Conservation (phyloP, 768 basidiomycete species). For the Boletus bicolor region DNA sequence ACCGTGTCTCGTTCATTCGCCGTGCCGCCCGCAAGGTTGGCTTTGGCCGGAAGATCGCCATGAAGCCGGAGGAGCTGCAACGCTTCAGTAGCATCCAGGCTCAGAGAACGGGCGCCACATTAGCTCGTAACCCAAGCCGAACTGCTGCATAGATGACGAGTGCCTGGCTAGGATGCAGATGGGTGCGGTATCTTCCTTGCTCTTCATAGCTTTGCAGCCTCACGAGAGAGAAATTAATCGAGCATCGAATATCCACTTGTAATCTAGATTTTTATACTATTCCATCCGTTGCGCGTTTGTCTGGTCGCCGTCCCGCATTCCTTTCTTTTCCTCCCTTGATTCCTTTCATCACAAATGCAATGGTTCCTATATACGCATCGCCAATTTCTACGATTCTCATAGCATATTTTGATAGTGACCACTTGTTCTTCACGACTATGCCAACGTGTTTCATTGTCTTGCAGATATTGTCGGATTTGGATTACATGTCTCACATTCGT, state of each 20-base stretch:
- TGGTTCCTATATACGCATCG: conserved; percentile 18
- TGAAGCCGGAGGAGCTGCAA: conserved; percentile 83
- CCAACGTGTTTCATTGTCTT: not conserved
- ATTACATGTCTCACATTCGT: conserved; percentile 9
- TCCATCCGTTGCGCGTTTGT: conserved; percentile 12
- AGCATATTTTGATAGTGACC: conserved; percentile 7
- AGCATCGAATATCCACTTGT: conserved; percentile 33
- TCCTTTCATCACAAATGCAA: conserved; percentile 10
- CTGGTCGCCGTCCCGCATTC: conserved; percentile 19
- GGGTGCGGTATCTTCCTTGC: conserved; percentile 24
- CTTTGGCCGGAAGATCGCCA: conserved; percentile 74
- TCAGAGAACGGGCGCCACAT: conserved; percentile 66
- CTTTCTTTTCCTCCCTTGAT: conserved; percentile 12
- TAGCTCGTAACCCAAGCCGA: conserved; percentile 74
- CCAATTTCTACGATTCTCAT: conserved; percentile 10
- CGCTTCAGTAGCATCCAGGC: conserved; percentile 88
- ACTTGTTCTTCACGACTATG: conserved; percentile 1
- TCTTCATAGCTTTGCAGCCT: conserved; percentile 13
- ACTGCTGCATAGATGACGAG: conserved; percentile 42
- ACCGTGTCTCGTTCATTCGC: conserved; percentile 91
- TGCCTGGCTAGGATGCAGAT: conserved; percentile 11
- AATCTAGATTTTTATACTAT: conserved; percentile 32
- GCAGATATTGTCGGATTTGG: not conserved
- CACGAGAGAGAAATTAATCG: conserved; percentile 19
- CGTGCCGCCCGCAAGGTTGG: conserved; percentile 87